These are phyloP conservation scores for Erythrophleum fordii DNA, from an alignment of 306 rosid genomes.

Conservation along the genomic window DNA sequence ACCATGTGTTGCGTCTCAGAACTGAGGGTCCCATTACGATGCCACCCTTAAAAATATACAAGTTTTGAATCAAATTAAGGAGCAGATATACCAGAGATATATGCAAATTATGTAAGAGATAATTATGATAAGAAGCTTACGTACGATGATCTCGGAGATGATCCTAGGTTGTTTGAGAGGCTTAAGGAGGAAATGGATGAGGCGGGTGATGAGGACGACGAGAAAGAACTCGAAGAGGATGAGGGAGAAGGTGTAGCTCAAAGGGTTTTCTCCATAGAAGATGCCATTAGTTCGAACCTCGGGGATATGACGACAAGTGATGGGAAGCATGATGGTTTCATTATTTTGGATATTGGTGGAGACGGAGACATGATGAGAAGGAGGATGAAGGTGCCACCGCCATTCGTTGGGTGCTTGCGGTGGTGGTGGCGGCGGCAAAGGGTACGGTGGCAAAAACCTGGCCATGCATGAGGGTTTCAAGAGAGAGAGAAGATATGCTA, in stretches of 20 bases:
- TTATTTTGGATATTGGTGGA: not conserved
- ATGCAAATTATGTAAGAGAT: not conserved
- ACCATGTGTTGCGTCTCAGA: slow-evolving; percentile 53
- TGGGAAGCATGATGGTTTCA: not conserved
- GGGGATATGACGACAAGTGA: not conserved
- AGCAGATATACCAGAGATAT: not conserved
- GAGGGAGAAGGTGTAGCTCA: slow-evolving; percentile 43
- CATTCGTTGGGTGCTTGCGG: slow-evolving; percentile 34
- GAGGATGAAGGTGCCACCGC: not conserved
- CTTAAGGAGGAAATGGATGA: slow-evolving; percentile 57
- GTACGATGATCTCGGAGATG: slow-evolving; percentile 66
- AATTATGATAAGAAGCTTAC: slow-evolving; percentile 40
- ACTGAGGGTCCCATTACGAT: slow-evolving; percentile 77
- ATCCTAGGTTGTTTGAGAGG: slow-evolving; percentile 77
- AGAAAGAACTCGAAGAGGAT: slow-evolving; percentile 52
- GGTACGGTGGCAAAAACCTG: slow-evolving; percentile 45
- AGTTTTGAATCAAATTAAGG: not conserved
- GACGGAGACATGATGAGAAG: not conserved
- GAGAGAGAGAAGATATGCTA: not conserved
- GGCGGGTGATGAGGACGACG: slow-evolving; percentile 39
- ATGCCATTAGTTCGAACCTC: slow-evolving; percentile 18
- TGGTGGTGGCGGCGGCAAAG: slow-evolving; percentile 9
- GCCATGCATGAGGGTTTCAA: slow-evolving; percentile 54
- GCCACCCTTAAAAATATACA: slow-evolving; percentile 67
- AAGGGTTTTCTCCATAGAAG: slow-evolving; percentile 55